phyloP scores from a whole-genome alignment of 345 rosid species.

The Raphanus sativus region DNA sequence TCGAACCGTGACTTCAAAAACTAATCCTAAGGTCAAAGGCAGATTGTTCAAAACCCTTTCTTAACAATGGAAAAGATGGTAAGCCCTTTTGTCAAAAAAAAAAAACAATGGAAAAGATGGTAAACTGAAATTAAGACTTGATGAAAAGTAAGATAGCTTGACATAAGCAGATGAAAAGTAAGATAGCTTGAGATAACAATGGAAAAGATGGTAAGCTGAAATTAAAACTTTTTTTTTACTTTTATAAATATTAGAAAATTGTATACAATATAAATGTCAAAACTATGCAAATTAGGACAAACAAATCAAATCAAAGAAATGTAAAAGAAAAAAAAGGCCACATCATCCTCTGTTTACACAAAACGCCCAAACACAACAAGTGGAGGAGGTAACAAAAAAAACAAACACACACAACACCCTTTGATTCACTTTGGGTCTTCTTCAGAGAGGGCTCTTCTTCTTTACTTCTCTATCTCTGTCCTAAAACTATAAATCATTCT shows the following conservation, averaged over 20 bases:
- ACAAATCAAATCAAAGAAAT: slow-evolving; percentile 29
- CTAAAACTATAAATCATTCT: slow-evolving; percentile 24
- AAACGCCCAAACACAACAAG: slow-evolving; percentile 49
- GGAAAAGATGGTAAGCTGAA: not conserved
- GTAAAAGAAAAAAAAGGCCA: slow-evolving; percentile 34
- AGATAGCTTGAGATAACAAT: not conserved
- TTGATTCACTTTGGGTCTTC: slow-evolving; percentile 43
- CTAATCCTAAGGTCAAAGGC: not conserved
- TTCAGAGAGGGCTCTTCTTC: slow-evolving; percentile 57
- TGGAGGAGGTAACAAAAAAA: slow-evolving; percentile 40
- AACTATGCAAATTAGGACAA: slow-evolving; percentile 10
- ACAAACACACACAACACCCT: slow-evolving; percentile 27
- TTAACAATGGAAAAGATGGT: too few relatives aligned
- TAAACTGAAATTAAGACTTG: too few relatives aligned
- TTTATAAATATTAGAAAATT: not conserved
- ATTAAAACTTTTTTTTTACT: not conserved
- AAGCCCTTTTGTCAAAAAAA: too few relatives aligned
- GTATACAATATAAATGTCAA: slow-evolving; percentile 16
- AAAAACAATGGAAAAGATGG: too few relatives aligned
- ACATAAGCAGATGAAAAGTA: not conserved
- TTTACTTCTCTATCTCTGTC: slow-evolving; percentile 28
- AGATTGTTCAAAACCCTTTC: not conserved
- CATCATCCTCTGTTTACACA: slow-evolving; percentile 56
- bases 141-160: not conserved
- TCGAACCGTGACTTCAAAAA: not conserved